Conservation (phyloP, 805 yeast genomes). For the Clavispora vitiphila region DNA sequence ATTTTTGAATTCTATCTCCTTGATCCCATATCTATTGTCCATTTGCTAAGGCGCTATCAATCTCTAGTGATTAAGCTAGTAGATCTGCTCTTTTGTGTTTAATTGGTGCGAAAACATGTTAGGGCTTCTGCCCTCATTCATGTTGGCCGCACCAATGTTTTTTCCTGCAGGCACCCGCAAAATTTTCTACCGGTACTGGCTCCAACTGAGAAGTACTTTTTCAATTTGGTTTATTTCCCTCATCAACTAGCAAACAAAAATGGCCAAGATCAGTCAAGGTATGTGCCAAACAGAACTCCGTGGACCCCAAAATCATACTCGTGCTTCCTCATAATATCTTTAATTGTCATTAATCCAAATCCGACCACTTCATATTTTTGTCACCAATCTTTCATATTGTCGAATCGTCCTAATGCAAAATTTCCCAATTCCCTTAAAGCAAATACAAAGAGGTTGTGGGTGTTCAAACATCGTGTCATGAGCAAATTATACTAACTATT, state of each 20-base stretch:
- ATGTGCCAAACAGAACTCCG: conserved; percentile 20
- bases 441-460: background rate
- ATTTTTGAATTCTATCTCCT: no score
- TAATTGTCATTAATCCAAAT: background rate
- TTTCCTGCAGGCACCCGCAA: conserved; percentile 13
- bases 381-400: background rate
- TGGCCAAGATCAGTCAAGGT: conserved; percentile 66
- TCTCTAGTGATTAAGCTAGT: no score
- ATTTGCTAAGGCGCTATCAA: no score
- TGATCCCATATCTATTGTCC: background rate
- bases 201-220: conserved; percentile 6
- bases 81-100: background rate
- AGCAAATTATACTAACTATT: conserved; percentile 27
- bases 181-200: conserved; percentile 12
- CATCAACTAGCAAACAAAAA: conserved; percentile 26
- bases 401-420: background rate
- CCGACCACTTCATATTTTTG: background rate
- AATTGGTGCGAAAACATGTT: background rate
- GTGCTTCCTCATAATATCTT: background rate
- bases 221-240: conserved; percentile 5
- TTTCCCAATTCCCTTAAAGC: no score
- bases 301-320: background rate
- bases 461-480: background rate
- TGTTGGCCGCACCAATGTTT: background rate
- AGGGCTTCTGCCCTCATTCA: conserved; percentile 17